Evolutionary conservation across 2,329 filamentous ascomycete species (phyloP).

Genomic region (Neonectria coccinea): DNA sequence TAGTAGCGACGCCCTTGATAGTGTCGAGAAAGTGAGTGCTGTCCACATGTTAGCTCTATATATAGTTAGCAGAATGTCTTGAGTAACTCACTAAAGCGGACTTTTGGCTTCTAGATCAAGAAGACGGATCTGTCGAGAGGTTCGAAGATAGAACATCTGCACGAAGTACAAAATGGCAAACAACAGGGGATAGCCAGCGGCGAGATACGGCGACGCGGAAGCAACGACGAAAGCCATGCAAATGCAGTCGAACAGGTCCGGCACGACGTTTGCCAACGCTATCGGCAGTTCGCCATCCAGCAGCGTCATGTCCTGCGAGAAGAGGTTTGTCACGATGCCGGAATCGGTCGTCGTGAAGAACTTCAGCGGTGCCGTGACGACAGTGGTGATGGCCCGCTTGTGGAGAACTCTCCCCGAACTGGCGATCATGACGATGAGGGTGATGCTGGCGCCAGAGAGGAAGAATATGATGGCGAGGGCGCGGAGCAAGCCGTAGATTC

Average conservation of each 20-base stretch:
- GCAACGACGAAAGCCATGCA: constrained; percentile 63
- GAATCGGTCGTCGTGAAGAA: constrained; percentile 58
- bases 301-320: constrained; percentile 59
- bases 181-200: constrained; percentile 63
- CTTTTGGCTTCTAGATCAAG: constrained; percentile 72
- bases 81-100: constrained; percentile 51
- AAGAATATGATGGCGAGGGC: constrained; percentile 36
- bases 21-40: constrained; percentile 67
- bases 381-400: constrained; percentile 47
- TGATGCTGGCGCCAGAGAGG: constrained; percentile 24
- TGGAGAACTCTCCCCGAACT: constrained; percentile 51
- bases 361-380: constrained; percentile 54
- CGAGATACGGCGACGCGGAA: constrained; percentile 56
- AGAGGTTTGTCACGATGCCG: constrained; percentile 57
- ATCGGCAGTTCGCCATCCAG: constrained; percentile 55
- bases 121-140: constrained; percentile 69
- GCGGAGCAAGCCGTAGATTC: constrained; percentile 46
- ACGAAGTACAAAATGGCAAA: constrained; percentile 59
- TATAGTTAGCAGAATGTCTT: rapidly evolving
- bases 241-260: constrained; percentile 45
- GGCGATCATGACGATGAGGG: constrained; percentile 45
- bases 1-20: constrained; percentile 65
- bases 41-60: background rate
- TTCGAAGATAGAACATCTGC: constrained; percentile 70
- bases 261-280: constrained; percentile 47